Base-by-base conservation (phyloP, 2,329 filamentous ascomycete genomes). In the Thyridium curvatum region DNA sequence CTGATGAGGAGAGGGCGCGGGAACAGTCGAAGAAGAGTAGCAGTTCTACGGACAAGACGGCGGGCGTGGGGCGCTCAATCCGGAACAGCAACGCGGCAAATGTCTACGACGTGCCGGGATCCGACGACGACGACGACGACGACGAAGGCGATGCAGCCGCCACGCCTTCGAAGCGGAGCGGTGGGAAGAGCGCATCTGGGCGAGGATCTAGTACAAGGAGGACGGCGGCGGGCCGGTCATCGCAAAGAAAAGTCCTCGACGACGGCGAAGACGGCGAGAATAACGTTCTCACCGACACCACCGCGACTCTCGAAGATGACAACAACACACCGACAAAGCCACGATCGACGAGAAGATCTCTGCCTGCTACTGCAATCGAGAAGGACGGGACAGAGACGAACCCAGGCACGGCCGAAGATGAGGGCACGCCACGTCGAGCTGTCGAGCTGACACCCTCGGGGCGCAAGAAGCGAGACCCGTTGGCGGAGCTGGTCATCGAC, bases 201-300 rank as follows among this genome's bases (percentile, higher is more conserved):
- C 6, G 21, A 26, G 21, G 6, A 26, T 26, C 21, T 26, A 26
- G n/a, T 26, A 26, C 21, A 10, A 26, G 21, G n/a, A n/a, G n/a
- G n/a, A n/a, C 21, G 6, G 21, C 21, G 21, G 21, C 21, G 21
- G 21, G 21, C 21, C n/a, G n/a, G 10, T 26, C 10, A 6, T 10
- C 21, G 21, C 6, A 6, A 26, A 26, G 21, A 26, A 26, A 84
- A 84, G 3, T 78, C 77, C 1, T 77, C 69, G 3, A 73, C 66
- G 29, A 84, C 58, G 3, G 71, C 62, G 43, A 79, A 71, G 17
- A 77, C 56, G 4, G 72, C 68, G 52, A 82, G 21, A 26, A 26
- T n/a, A n/a, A n/a, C n/a, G n/a, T n/a, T n/a, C n/a, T n/a, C 21
- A 26, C 21, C 10, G 21, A 26, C 10, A 26, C 21, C 6, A 26